Evolutionary conservation across 1,284 basidiomycete species (phyloP).

Genomic region (Naganishia sp.): DNA sequence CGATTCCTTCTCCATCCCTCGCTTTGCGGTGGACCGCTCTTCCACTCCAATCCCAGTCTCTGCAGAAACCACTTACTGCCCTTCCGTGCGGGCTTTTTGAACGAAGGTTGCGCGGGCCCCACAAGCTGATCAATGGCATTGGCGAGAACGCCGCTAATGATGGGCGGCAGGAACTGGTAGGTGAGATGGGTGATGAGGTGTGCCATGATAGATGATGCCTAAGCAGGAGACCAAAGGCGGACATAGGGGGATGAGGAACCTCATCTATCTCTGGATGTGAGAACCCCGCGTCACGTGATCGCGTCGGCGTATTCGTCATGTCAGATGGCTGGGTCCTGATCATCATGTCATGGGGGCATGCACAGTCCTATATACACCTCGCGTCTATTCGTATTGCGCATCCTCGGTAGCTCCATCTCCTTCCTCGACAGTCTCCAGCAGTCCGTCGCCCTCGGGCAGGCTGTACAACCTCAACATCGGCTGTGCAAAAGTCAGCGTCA

Average conservation of each 20-base stretch:
- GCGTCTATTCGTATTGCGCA: slow-evolving; percentile 38
- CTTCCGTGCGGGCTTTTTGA: not conserved
- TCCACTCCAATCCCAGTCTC: slow-evolving; percentile 8
- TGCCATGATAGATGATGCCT: not conserved
- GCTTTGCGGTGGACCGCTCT: slow-evolving; percentile 1
- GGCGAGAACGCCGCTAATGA: slow-evolving; percentile 7
- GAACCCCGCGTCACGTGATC: not conserved
- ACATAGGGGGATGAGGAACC: no score
- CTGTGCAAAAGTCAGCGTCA: slow-evolving; percentile 56
- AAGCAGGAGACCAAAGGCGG: no score
- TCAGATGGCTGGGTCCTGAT: not conserved
- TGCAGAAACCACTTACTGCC: not conserved
- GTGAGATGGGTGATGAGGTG: slow-evolving; percentile 20
- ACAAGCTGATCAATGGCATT: slow-evolving; percentile 2
- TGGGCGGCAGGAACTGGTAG: slow-evolving; percentile 23
- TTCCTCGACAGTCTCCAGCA: slow-evolving; percentile 77
- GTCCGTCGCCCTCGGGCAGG: slow-evolving; percentile 72
- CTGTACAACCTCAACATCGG: slow-evolving; percentile 90
- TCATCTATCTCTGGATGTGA: no score
- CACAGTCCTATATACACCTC: slow-evolving; percentile 4
- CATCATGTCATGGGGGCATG: not conserved
- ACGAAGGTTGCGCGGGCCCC: no score
- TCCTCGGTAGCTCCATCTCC: slow-evolving; percentile 47
- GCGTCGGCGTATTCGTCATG: not conserved
- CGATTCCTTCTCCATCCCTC: slow-evolving; percentile 19